phyloP scores from a whole-genome alignment of 1,284 basidiomycete genomes.

The Singerocomus rubriflavus region DNA sequence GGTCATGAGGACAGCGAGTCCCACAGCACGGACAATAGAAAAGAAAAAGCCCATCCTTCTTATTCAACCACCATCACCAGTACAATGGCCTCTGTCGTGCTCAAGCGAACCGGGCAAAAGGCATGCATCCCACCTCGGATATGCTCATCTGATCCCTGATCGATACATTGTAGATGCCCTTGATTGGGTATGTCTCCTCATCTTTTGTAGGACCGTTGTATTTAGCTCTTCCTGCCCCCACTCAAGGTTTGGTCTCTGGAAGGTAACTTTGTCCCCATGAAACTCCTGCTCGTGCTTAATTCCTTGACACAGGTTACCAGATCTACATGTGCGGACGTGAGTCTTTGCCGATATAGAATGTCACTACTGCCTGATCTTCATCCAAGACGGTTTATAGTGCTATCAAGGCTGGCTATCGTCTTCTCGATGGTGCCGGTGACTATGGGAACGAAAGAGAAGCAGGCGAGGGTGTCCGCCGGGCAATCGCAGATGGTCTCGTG shows the following conservation, averaged over 20 bases:
- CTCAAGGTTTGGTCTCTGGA: slow-evolving; percentile 67
- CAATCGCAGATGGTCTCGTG: slow-evolving; percentile 71
- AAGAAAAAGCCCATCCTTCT: not conserved
- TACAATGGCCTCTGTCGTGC: slow-evolving; percentile 47
- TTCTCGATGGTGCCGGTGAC: slow-evolving; percentile 80
- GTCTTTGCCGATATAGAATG: slow-evolving; percentile 13
- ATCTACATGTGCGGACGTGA: slow-evolving; percentile 56
- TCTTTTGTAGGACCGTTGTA: not conserved
- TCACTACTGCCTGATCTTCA: slow-evolving; percentile 4
- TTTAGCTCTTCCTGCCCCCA: not conserved
- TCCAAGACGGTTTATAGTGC: slow-evolving; percentile 62
- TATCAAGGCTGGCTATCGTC: slow-evolving; percentile 74
- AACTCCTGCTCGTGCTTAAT: slow-evolving; percentile 2
- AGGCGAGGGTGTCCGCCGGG: slow-evolving; percentile 68
- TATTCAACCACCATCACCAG: not conserved
- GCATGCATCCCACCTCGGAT: slow-evolving; percentile 22
- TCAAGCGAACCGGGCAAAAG: slow-evolving; percentile 62
- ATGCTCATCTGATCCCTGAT: not conserved
- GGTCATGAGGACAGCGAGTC: slow-evolving; percentile 11
- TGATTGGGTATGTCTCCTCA: slow-evolving; percentile 28
- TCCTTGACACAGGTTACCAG: slow-evolving; percentile 49
- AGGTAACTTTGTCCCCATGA: slow-evolving; percentile 37
- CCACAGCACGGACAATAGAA: slow-evolving; percentile 6
- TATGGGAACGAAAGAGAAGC: slow-evolving; percentile 90
- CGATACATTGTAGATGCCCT: slow-evolving; percentile 25